Conservation (phyloP, 2,329 filamentous ascomycete species). For the Colletotrichum sublineola region DNA sequence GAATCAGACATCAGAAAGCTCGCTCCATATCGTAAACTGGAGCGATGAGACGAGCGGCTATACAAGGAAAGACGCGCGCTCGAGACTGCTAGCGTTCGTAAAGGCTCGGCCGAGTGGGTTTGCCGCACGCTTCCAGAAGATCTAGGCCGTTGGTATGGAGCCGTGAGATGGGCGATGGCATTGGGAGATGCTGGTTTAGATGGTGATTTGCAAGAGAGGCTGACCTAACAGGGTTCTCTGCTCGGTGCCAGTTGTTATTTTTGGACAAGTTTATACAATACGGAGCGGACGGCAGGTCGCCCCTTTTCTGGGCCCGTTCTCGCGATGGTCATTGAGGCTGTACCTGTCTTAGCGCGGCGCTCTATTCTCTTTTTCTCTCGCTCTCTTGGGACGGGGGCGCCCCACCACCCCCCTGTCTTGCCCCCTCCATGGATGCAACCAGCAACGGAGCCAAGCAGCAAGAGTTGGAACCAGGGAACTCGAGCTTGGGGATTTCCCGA, state of each 20-base stretch:
- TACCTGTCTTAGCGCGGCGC: constrained; percentile 37
- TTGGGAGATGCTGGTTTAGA: constrained; percentile 22
- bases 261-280: constrained; percentile 31
- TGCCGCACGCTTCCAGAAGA: constrained; percentile 28
- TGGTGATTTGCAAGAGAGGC: constrained; percentile 39
- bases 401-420: constrained; percentile 13
- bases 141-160: constrained; percentile 30
- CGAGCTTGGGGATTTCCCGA: constrained; percentile 34
- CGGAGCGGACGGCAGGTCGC: constrained; percentile 35
- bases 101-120: constrained; percentile 25
- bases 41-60: constrained; percentile 23
- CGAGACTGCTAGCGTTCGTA: neutral
- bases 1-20: constrained; percentile 36
- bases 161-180: constrained; percentile 24
- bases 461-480: constrained; percentile 36
- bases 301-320: constrained; percentile 37
- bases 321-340: constrained; percentile 41
- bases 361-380: constrained; percentile 26
- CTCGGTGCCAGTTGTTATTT: constrained; percentile 39
- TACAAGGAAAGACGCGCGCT: neutral
- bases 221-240: constrained; percentile 35
- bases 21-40: neutral
- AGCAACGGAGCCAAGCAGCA: constrained; percentile 41
- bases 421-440: constrained; percentile 36
- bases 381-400: constrained; percentile 17